A percentile compares a stretch with the other conserved stretches of the same genome.
Conservation (phyloP, 1,139 yeast species). For the Blastobotrys illinoisensis region DNA sequence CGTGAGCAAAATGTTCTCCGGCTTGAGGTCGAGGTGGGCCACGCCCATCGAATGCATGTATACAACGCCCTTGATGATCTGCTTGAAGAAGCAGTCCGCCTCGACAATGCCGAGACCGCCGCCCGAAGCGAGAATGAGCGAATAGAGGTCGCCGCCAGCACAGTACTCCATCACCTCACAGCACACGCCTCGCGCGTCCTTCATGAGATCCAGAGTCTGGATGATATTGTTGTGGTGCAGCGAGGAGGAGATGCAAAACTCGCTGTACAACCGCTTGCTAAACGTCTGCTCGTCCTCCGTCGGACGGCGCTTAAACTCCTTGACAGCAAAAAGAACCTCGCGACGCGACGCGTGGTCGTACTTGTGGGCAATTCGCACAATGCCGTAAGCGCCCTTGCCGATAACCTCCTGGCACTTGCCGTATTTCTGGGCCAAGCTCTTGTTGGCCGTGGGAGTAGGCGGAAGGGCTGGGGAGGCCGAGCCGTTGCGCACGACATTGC, state of each 20-base stretch:
- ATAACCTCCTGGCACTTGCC: constrained; percentile 75
- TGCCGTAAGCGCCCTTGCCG: constrained; percentile 84
- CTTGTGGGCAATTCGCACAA: constrained; percentile 67
- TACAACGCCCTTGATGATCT: constrained; percentile 80
- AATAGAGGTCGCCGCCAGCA: constrained; percentile 89
- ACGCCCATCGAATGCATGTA: constrained; percentile 98
- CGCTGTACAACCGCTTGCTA: constrained; percentile 70
- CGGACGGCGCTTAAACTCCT: constrained; percentile 60
- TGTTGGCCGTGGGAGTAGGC: constrained; percentile 19
- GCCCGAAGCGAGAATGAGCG: constrained; percentile 78
- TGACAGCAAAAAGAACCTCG: constrained; percentile 68
- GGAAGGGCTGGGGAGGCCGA: constrained; percentile 29
- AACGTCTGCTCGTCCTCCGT: constrained; percentile 56
- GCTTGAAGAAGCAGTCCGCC: constrained; percentile 95
- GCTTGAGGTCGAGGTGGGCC: constrained; percentile 90
- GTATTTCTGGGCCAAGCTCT: constrained; percentile 53
- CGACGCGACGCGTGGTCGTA: constrained; percentile 37
- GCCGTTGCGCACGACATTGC: constrained; percentile 15
- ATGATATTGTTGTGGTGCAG: constrained; percentile 76
- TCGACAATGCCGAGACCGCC: constrained; percentile 71
- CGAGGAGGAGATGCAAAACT: constrained; percentile 80
- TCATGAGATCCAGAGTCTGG: constrained; percentile 76
- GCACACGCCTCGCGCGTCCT: constrained; percentile 87
- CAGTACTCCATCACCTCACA: constrained; percentile 98
- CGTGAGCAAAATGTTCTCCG: constrained; percentile 82